Evolutionary conservation across 2,329 filamentous ascomycete genomes (phyloP), one percentile per base, ranked within the genome.

Genomic region (Tricladium varicosporioides): DNA sequence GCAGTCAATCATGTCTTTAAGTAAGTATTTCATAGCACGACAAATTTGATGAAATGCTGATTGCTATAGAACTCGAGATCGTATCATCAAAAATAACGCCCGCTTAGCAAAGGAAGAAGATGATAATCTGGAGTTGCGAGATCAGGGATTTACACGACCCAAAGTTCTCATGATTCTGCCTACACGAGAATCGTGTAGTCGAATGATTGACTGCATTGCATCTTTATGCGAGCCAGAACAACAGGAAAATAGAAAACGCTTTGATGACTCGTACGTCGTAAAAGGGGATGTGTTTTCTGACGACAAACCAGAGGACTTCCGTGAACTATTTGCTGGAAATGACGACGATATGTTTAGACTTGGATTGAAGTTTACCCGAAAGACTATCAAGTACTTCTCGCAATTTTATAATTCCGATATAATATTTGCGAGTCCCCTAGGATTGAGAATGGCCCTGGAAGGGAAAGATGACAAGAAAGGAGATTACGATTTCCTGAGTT

Each of bases 361-460:
- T 1, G 94, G 93, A n/a, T 74, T 99, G 69, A 99, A 97, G 73
- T 95, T 99, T 71, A 97, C 94, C 0, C 85, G 94, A 60, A 97
- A 97, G 74, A 96, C 92, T 0, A 80, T 97, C 70, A 97, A 97
- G 72, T 94, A 89, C 71, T 99, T 96, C 75, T 83, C 93, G 0
- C 89, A 92, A 60, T 99, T 99, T 72, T 97, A 97, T 78, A 93
- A 88, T 71, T 96, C 92, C 9, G 94, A 99, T 71, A 92, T 99
- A 63, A 91, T 99, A 54, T 80, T 99, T 53, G 92, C 91, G 18
- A 96, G 91, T 64, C 91, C 94, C 0, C 79, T 99, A 2, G 94
- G 94, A 10, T 79, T 99, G 14, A 88, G 92, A 53, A 92, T 94
- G 75, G 91, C 92, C 44, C 92, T 99, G 66, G 92, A 93, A 45